Evolutionary conservation across 2,329 filamentous ascomycete genomes (phyloP).

Genomic region (Sporothrix protearum): DNA sequence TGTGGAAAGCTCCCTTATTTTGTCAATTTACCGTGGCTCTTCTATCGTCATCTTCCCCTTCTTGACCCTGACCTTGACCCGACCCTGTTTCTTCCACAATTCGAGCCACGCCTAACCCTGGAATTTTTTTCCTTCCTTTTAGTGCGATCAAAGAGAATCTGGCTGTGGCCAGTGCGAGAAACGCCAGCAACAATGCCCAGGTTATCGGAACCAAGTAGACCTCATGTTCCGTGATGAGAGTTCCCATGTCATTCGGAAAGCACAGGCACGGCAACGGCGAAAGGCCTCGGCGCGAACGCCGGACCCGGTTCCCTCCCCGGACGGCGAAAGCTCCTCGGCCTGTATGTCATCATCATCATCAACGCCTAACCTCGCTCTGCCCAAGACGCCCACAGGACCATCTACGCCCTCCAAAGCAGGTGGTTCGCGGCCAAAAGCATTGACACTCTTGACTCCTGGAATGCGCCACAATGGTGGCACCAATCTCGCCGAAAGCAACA

Average conservation of each 20-base stretch:
- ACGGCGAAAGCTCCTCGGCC: slow-evolving; percentile 23
- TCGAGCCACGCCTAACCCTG: not conserved
- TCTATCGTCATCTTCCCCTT: not conserved
- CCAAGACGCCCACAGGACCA: not conserved
- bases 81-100: not conserved
- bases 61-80: not conserved
- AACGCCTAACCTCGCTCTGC: not conserved
- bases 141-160: slow-evolving; percentile 54
- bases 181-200: slow-evolving; percentile 50
- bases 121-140: slow-evolving; percentile 10
- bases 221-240: slow-evolving; percentile 58
- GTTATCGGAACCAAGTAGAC: slow-evolving; percentile 54
- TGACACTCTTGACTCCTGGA: slow-evolving; percentile 17
- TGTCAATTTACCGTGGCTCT: not conserved
- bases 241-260: slow-evolving; percentile 53
- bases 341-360: slow-evolving; percentile 19
- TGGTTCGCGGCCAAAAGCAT: not conserved
- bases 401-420: slow-evolving; percentile 4
- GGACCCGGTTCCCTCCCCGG: slow-evolving; percentile 29
- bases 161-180: slow-evolving; percentile 55
- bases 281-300: slow-evolving; percentile 29
- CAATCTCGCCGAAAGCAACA: not conserved
- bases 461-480: not conserved
- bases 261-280: slow-evolving; percentile 38
- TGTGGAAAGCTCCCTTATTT: not conserved